A percentile compares a stretch with the other conserved stretches of the same genome.
These are phyloP conservation scores for Chlamydomonas eustigma DNA, from an alignment of 139 green algal species.

Conservation along the genomic window DNA sequence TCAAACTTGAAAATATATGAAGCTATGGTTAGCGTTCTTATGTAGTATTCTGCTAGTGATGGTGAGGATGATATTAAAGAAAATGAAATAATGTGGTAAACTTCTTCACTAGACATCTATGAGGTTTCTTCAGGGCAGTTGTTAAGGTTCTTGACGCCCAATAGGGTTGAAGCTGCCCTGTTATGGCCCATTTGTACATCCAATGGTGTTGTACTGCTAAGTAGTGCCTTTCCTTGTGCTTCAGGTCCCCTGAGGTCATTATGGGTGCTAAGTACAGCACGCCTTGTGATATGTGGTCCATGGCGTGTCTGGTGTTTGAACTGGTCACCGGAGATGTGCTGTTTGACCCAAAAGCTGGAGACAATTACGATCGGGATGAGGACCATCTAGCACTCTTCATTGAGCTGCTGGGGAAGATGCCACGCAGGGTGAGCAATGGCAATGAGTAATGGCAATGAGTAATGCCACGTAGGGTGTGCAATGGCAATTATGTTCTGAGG, in stretches of 20 bases:
- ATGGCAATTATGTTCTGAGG: no score
- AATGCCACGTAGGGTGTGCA: no score
- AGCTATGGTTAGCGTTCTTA: not conserved
- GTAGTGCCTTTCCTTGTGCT: no score
- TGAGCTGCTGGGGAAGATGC: conserved; percentile 88
- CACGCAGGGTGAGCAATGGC: conserved; percentile 43
- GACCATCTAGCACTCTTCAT: conserved; percentile 98
- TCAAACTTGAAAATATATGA: no score
- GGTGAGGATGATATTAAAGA: no score
- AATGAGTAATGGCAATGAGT: not conserved
- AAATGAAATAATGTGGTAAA: no score
- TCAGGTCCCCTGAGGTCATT: conserved; percentile 49
- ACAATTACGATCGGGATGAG: conserved; percentile 84
- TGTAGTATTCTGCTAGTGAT: not conserved
- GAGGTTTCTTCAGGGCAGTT: no score
- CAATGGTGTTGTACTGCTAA: no score
- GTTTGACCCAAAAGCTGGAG: conserved; percentile 83
- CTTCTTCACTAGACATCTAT: no score
- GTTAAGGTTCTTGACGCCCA: no score
- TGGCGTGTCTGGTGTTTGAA: conserved; percentile 84
- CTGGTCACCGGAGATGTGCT: conserved; percentile 80
- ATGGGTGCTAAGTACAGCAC: conserved; percentile 79
- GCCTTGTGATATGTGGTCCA: conserved; percentile 91
- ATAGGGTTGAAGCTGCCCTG: no score
- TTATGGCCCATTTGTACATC: no score